Conservation (phyloP, 371 early-diverging fungal species). For the Rhizopus microsporus region DNA sequence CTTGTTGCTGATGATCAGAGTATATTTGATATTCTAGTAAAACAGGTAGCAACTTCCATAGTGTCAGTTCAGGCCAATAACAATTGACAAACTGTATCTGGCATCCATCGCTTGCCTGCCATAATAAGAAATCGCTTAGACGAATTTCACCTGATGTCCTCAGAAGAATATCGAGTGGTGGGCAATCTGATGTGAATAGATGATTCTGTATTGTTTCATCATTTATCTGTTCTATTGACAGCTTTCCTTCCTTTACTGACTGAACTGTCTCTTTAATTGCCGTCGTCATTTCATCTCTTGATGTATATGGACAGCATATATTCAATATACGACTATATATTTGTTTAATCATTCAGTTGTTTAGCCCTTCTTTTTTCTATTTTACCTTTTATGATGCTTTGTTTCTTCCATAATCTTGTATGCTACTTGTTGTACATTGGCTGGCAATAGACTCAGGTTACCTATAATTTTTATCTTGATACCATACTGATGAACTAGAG, state of each 20-base stretch:
- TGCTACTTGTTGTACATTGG: constrained; percentile 64
- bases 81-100: constrained; percentile 86
- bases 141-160: constrained; percentile 98
- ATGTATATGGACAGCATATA: constrained; percentile 95
- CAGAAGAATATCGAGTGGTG: constrained; percentile 91
- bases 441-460: constrained; percentile 67
- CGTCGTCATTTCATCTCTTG: constrained; percentile 89
- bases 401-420: constrained; percentile 70
- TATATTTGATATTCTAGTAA: constrained; percentile 80
- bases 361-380: background rate
- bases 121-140: constrained; percentile 96
- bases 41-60: constrained; percentile 83
- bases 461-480: constrained; percentile 87
- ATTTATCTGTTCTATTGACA: constrained; percentile 63
- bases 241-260: constrained; percentile 54
- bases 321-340: constrained; percentile 75
- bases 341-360: constrained; percentile 24
- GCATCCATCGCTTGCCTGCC: constrained; percentile 81
- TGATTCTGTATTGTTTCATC: constrained; percentile 61
- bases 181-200: constrained; percentile 72
- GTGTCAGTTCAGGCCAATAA: constrained; percentile 94
- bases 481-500: constrained; percentile 70
- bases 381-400: constrained; percentile 64
- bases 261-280: constrained; percentile 56
- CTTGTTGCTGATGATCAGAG: constrained; percentile 30